These are phyloP conservation scores for Radiomyces spectabilis DNA, from an alignment of 192 early-diverging fungal species.

Conservation along the genomic window DNA sequence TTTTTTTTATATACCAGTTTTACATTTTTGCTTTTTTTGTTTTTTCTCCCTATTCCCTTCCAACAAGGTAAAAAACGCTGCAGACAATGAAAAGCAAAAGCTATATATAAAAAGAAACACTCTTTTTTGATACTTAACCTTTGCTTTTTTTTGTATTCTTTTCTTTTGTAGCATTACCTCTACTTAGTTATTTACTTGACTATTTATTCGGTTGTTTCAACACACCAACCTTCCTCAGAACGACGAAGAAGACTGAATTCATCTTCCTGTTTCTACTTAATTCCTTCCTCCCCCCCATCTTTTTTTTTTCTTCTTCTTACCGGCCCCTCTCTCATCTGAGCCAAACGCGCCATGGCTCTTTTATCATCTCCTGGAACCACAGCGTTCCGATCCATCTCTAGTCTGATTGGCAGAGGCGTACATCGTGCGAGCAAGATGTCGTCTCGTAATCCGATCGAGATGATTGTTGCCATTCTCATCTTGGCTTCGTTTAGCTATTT, in stretches of 20 bases:
- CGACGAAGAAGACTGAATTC: too few species aligned
- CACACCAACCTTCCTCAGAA: too few species aligned
- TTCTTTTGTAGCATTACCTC: background rate
- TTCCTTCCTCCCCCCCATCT: too few species aligned
- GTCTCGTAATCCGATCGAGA: slow-evolving; percentile 71
- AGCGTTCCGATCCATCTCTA: background rate
- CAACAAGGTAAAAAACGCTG: background rate
- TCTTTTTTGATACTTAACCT: background rate
- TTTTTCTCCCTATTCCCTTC: too few species aligned
- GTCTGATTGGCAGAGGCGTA: slow-evolving; percentile 11
- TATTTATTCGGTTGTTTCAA: too few species aligned
- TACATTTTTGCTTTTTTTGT: too few species aligned
- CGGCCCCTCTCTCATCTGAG: too few species aligned
- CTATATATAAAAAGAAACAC: too few species aligned
- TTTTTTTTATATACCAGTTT: too few species aligned
- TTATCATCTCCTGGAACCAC: background rate
- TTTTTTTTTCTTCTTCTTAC: too few species aligned
- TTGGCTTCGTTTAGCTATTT: slow-evolving; percentile 70
- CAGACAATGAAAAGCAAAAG: background rate
- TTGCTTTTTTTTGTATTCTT: slow-evolving; percentile 1
- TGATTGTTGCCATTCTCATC: slow-evolving; percentile 57
- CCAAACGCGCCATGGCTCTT: too few species aligned
- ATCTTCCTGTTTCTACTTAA: too few species aligned
- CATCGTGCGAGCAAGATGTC: slow-evolving; percentile 34
- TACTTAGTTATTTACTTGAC: background rate